Conservation (phyloP, 1,284 basidiomycete genomes). For the Vanrija humicola region DNA sequence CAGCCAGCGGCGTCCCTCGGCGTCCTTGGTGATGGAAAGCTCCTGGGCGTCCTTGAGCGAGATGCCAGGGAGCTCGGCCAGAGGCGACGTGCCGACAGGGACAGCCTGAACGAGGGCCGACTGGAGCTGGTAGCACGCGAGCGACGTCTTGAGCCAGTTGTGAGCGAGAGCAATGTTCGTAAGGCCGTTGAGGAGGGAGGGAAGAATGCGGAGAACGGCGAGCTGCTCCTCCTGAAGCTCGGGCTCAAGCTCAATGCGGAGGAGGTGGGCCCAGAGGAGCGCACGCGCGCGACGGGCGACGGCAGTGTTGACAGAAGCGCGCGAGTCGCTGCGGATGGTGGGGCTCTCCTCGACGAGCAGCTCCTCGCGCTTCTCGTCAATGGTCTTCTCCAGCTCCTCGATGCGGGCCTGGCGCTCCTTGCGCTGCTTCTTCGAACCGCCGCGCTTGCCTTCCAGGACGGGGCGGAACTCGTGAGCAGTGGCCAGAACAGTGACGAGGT, state of each 20-base stretch:
- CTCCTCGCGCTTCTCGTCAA: slow-evolving; percentile 55
- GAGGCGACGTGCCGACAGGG: slow-evolving; percentile 56
- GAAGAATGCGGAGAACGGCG: slow-evolving; percentile 64
- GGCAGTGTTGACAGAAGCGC: slow-evolving; percentile 30
- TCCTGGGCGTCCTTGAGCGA: slow-evolving; percentile 53
- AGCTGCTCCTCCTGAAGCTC: slow-evolving; percentile 66
- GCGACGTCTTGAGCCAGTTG: slow-evolving; percentile 83
- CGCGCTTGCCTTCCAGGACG: slow-evolving; percentile 30
- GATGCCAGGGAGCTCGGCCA: slow-evolving; percentile 75
- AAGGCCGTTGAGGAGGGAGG: slow-evolving; percentile 73
- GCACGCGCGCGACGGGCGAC: slow-evolving; percentile 59
- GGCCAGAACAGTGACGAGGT: slow-evolving; percentile 70
- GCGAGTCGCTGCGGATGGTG: slow-evolving; percentile 30
- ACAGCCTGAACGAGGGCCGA: slow-evolving; percentile 82
- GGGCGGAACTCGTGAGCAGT: slow-evolving; percentile 63
- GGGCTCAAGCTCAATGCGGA: slow-evolving; percentile 65
- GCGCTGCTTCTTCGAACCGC: slow-evolving; percentile 45
- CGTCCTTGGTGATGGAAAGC: slow-evolving; percentile 49
- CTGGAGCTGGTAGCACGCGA: slow-evolving; percentile 76
- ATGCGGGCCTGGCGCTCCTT: slow-evolving; percentile 52
- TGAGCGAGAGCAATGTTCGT: slow-evolving; percentile 79
- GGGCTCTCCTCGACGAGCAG: slow-evolving; percentile 33
- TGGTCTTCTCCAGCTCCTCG: slow-evolving; percentile 58
- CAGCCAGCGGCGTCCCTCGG: slow-evolving; percentile 57
- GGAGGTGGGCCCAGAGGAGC: slow-evolving; percentile 80